Evolutionary conservation across 768 basidiomycete genomes (phyloP).

Genomic region (Botryobasidium botryosum): DNA sequence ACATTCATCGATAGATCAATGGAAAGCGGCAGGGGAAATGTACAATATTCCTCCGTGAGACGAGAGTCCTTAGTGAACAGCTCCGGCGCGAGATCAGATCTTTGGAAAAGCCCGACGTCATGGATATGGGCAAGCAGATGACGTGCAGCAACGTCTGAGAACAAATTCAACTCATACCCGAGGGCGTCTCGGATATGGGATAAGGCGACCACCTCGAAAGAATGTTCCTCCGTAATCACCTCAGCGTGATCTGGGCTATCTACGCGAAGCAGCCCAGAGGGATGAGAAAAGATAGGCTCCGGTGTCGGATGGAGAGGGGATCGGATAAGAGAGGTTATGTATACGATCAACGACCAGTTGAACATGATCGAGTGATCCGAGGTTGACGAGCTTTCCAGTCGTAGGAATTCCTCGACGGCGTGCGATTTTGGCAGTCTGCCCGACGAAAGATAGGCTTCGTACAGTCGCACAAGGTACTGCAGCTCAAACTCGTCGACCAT

Average conservation of each 20-base stretch:
- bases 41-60: slow-evolving; percentile 24
- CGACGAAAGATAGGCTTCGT: slow-evolving; percentile 33
- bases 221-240: slow-evolving; percentile 22
- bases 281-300: neutral
- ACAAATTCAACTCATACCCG: slow-evolving; percentile 38
- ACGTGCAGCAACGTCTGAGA: slow-evolving; percentile 34
- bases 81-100: slow-evolving; percentile 22
- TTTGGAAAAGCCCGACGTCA: slow-evolving; percentile 42
- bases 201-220: slow-evolving; percentile 41
- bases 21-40: slow-evolving; percentile 51
- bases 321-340: slow-evolving; percentile 42
- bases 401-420: slow-evolving; percentile 31
- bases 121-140: slow-evolving; percentile 42
- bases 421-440: slow-evolving; percentile 28
- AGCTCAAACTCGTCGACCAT: slow-evolving; percentile 41
- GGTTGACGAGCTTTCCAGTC: slow-evolving; percentile 1
- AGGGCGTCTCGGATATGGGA: slow-evolving; percentile 45
- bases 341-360: slow-evolving; percentile 48
- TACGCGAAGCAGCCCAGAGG: slow-evolving; percentile 8
- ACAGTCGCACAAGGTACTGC: slow-evolving; percentile 33
- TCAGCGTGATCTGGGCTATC: slow-evolving; percentile 7
- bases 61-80: slow-evolving; percentile 23
- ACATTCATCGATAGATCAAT: slow-evolving; percentile 58
- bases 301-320: slow-evolving; percentile 16
- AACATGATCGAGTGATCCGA: slow-evolving; percentile 35